Conservation (phyloP, 2,329 filamentous ascomycete genomes). For the Domatiomyces globalis region DNA sequence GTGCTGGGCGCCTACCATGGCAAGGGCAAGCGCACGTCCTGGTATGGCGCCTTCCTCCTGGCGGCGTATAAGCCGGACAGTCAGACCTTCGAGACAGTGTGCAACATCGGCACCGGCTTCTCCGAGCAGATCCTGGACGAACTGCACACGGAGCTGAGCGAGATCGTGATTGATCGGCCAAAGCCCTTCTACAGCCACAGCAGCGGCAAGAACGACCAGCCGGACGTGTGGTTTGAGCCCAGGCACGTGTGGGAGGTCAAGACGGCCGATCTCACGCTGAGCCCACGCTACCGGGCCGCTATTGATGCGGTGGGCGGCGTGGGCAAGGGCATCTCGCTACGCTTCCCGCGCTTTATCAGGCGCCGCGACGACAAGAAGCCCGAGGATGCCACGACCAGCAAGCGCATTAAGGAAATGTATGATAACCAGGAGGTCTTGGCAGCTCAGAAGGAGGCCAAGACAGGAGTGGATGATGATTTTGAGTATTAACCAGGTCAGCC, state of each 20-base stretch:
- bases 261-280: constrained; percentile 86
- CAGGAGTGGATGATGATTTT: constrained; percentile 82
- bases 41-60: constrained; percentile 89
- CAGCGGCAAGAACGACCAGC: constrained; percentile 73
- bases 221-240: constrained; percentile 97
- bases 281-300: constrained; percentile 85
- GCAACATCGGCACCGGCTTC: constrained; percentile 97
- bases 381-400: constrained; percentile 69
- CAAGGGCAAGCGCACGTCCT: constrained; percentile 85
- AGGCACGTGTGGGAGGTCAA: constrained; percentile 94
- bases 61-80: constrained; percentile 75
- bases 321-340: constrained; percentile 66
- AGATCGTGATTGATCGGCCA: constrained; percentile 69
- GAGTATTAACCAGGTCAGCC: constrained; percentile 53
- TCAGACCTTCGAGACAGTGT: constrained; percentile 85
- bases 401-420: constrained; percentile 94
- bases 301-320: constrained; percentile 58
- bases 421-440: constrained; percentile 78
- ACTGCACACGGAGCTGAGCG: constrained; percentile 59
- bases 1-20: constrained; percentile 90
- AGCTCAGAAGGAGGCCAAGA: constrained; percentile 73
- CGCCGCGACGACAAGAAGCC: constrained; percentile 90
- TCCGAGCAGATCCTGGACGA: constrained; percentile 87
- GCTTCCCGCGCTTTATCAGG: constrained; percentile 89
- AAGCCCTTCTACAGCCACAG: constrained; percentile 94